phyloP scores from a whole-genome alignment of 106 monocot genomes.

The Apostasia shenzhenica region DNA sequence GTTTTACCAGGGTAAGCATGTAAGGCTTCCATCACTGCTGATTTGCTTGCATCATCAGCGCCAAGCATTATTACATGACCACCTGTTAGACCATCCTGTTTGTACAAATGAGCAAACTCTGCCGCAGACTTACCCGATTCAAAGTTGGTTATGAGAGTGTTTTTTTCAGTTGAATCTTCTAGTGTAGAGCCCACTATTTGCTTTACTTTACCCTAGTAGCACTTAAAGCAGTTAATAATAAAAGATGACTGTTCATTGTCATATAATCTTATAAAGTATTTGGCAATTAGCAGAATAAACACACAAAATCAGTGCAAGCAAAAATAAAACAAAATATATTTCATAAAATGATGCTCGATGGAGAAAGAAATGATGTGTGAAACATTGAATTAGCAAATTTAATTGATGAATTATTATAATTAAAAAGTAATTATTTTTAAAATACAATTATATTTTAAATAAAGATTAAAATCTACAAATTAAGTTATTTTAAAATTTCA shows the following conservation, averaged over 20 bases:
- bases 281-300: not conserved
- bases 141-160: conserved; percentile 69
- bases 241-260: not conserved
- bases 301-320: not conserved
- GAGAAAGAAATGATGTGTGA: not conserved
- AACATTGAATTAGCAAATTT: not conserved
- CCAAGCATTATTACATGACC: conserved; percentile 98
- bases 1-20: conserved; percentile 65
- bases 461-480: too few relatives aligned
- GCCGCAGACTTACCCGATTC: conserved; percentile 76
- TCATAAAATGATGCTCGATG: not conserved
- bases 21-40: conserved; percentile 66
- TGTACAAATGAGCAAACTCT: conserved; percentile 70
- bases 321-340: not conserved
- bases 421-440: too few relatives aligned
- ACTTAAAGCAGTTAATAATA: not conserved
- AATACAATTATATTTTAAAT: too few relatives aligned
- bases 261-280: not conserved
- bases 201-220: conserved; percentile 86
- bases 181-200: conserved; percentile 96
- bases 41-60: conserved; percentile 51
- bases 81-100: conserved; percentile 58
- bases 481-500: too few relatives aligned
- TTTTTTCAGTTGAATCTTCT: conserved; percentile 36
- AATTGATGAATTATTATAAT: too few relatives aligned